These are phyloP conservation scores for Wakefieldia striispora DNA, from an alignment of 768 basidiomycete species.

Conservation along the genomic window DNA sequence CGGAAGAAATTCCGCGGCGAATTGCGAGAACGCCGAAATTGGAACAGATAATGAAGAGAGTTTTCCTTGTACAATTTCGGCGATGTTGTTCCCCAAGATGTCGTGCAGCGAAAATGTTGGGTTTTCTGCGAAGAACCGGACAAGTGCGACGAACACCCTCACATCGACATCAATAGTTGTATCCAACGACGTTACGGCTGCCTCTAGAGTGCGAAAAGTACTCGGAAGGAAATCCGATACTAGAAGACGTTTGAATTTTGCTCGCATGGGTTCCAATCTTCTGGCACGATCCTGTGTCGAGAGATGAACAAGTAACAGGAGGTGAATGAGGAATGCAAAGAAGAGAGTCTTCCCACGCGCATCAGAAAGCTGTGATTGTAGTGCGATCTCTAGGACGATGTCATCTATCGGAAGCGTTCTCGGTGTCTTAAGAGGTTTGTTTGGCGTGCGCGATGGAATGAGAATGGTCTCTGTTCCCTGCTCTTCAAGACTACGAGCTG, in stretches of 20 bases:
- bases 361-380: not conserved
- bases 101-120: slow-evolving; percentile 17
- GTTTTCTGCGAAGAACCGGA: slow-evolving; percentile 36
- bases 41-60: slow-evolving; percentile 21
- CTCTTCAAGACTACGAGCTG: slow-evolving; percentile 11
- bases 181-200: slow-evolving; percentile 17
- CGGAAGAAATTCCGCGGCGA: slow-evolving; percentile 22
- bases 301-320: slow-evolving; percentile 36
- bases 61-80: slow-evolving; percentile 19
- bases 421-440: not conserved
- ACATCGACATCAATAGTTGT: slow-evolving; percentile 51
- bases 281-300: slow-evolving; percentile 42
- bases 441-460: not conserved
- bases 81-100: slow-evolving; percentile 30
- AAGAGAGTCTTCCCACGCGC: slow-evolving; percentile 24
- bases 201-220: slow-evolving; percentile 34
- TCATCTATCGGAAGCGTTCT: not conserved
- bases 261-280: slow-evolving; percentile 23
- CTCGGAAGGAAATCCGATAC: slow-evolving; percentile 39
- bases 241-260: slow-evolving; percentile 33
- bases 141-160: slow-evolving; percentile 45
- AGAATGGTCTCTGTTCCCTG: not conserved
- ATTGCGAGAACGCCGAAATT: slow-evolving; percentile 17
- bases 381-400: slow-evolving; percentile 11
- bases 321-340: slow-evolving; percentile 39